Percentiles rank a stretch among this genome's conserved stretches.
Evolutionary conservation across 2,329 filamentous ascomycete species (phyloP).

Genomic region (Cryphonectria carpinicola): DNA sequence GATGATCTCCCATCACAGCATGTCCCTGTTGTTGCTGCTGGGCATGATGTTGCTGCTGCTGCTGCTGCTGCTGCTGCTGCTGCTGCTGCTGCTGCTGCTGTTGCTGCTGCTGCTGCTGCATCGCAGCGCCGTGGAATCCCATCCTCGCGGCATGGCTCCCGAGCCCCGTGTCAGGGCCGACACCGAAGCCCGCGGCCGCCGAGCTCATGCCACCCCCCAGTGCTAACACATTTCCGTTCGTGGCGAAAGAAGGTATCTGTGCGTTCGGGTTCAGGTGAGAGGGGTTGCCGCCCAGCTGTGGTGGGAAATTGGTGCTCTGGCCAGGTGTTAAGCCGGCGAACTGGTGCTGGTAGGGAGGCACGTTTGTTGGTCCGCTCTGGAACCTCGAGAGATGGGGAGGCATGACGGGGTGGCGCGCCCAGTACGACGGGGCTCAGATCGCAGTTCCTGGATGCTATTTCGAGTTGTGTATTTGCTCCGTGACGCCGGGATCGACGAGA

Average conservation of each 20-base stretch:
- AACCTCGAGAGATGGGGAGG: constrained; percentile 50
- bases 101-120: constrained; percentile 47
- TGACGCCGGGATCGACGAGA: constrained; percentile 15
- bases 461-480: constrained; percentile 28
- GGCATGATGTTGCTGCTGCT: constrained; percentile 51
- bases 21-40: constrained; percentile 37
- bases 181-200: constrained; percentile 53
- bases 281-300: constrained; percentile 66
- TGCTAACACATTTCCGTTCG: constrained; percentile 60
- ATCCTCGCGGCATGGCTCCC: constrained; percentile 87
- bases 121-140: constrained; percentile 75
- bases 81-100: constrained; percentile 48
- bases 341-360: constrained; percentile 54
- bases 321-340: constrained; percentile 59
- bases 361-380: constrained; percentile 49
- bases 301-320: constrained; percentile 50
- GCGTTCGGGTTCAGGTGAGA: constrained; percentile 73
- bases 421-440: constrained; percentile 20
- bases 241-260: constrained; percentile 69
- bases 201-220: constrained; percentile 57
- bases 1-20: constrained; percentile 54
- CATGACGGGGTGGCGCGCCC: constrained; percentile 40
- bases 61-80: constrained; percentile 44
- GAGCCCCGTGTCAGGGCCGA: constrained; percentile 71
- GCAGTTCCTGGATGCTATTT: constrained; percentile 24